These are phyloP conservation scores for Phytophthora citrophthora DNA, from an alignment of 352 stramenopile species.

Conservation along the genomic window DNA sequence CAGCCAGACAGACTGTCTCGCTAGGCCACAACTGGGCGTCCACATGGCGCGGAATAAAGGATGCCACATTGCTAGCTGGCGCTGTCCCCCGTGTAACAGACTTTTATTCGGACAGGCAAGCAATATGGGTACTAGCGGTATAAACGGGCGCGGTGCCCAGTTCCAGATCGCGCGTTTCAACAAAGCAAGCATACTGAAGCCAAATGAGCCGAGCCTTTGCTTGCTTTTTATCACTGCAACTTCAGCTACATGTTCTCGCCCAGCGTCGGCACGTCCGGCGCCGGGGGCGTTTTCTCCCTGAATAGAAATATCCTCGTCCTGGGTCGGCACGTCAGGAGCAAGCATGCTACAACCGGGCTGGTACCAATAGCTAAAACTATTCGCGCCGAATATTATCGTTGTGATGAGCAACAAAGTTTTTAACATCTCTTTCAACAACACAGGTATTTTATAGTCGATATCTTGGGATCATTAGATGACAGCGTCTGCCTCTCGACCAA, in stretches of 20 bases:
- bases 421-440: no score
- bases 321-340: no score
- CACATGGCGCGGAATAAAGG: constrained; percentile 1
- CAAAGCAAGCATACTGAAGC: not conserved
- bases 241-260: no score
- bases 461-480: not conserved
- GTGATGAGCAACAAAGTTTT: no score
- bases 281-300: no score
- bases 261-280: no score
- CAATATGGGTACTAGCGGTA: constrained; percentile 2
- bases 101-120: not conserved
- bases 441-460: not conserved
- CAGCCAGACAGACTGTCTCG: not conserved
- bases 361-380: no score
- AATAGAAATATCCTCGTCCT: no score
- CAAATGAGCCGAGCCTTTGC: constrained; percentile 1
- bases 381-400: no score
- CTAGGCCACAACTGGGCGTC: not conserved
- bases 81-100: not conserved
- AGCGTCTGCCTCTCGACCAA: no score
- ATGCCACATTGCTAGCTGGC: not conserved
- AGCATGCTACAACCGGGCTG: no score
- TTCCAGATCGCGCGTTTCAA: constrained; percentile 6
- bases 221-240: not conserved
- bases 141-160: constrained; percentile 9